These are phyloP conservation scores for Halteria grandinella DNA, from an alignment of 73 alveolate genomes.

Conservation along the genomic window DNA sequence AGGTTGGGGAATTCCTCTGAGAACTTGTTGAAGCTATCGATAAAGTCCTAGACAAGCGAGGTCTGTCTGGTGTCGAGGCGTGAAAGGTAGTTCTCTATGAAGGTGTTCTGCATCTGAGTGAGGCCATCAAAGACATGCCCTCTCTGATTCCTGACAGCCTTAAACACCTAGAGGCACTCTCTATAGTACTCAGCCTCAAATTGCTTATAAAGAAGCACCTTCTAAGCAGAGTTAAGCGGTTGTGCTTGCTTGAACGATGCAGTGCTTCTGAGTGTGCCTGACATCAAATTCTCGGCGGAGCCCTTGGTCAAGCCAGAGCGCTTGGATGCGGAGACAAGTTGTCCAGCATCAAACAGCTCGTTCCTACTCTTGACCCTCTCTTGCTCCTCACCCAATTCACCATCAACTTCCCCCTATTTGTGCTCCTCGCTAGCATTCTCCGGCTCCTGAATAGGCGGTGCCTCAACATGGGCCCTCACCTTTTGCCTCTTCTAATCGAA, in stretches of 20 bases:
- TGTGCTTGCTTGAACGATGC: background rate
- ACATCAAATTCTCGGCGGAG: background rate
- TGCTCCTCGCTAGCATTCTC: no score
- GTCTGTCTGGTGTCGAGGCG: background rate
- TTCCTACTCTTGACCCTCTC: no score
- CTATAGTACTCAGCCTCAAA: conserved; percentile 26
- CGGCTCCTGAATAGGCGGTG: no score
- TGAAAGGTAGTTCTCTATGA: conserved; percentile 77
- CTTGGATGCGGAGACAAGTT: no score
- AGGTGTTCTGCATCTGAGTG: conserved; percentile 81
- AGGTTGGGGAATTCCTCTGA: conserved; percentile 96
- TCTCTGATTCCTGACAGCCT: conserved; percentile 82
- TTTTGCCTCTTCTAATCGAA: no score
- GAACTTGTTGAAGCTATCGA: conserved; percentile 90
- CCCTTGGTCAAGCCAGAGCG: background rate
- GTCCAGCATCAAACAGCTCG: no score
- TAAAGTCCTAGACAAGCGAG: conserved; percentile 76
- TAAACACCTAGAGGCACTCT: conserved; percentile 72
- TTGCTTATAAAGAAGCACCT: background rate
- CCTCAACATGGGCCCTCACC: no score
- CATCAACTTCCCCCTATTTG: no score
- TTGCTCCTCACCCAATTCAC: no score
- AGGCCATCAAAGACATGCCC: conserved; percentile 80
- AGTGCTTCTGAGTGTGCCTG: background rate
- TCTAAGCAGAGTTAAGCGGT: background rate